Evolutionary conservation across 495 filamentous ascomycete species (phyloP), one percentile per base, ranked within the genome.

Genomic region (Astrocystis sublimbata): DNA sequence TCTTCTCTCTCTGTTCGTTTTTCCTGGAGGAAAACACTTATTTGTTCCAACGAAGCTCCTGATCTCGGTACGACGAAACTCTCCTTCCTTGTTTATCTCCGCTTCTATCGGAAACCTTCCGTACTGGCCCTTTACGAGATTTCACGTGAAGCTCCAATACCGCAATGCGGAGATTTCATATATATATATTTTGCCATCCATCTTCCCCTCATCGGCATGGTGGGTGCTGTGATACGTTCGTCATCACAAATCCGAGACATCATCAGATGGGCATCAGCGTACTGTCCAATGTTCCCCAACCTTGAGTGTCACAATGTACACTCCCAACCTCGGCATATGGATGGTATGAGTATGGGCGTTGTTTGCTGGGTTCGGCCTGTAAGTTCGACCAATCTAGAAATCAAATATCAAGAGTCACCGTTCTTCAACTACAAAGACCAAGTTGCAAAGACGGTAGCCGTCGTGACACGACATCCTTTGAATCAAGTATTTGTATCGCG

Each of bases 161-260:
- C 57, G 17, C 58, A 42, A 50, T 36, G 42, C 17, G 28, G 47
- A 36, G 19, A 35, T 53, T n/a, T 8, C 26, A 13, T 52, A 38
- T 49, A 49, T 47, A 4, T 47, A 42, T n/a, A n/a, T n/a, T n/a
- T n/a, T n/a, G n/a, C n/a, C n/a, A n/a, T n/a, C 21, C 31, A 58
- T 26, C 6, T 13, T 19, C 38, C 36, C 58, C 56, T 59, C 56
- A 30, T 23, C 41, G 23, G 33, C 10, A 33, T 50, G 10, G 15
- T 46, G 50, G 30, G 45, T 30, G 46, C 5, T 35, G 6, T 42
- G 31, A 9, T 52, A 52, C 21, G 24, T n/a, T 31, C 31, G 26
- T 49, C 47, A n/a, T 52, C 47, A 51, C 38, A 36, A 38, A 36
- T 13, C 56, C 54, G 26, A 58, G 24, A 31, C 19, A 28, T 35